These are phyloP conservation scores for Hyaloperonospora arabidopsidis DNA, from an alignment of 352 stramenopile species.

Conservation along the genomic window DNA sequence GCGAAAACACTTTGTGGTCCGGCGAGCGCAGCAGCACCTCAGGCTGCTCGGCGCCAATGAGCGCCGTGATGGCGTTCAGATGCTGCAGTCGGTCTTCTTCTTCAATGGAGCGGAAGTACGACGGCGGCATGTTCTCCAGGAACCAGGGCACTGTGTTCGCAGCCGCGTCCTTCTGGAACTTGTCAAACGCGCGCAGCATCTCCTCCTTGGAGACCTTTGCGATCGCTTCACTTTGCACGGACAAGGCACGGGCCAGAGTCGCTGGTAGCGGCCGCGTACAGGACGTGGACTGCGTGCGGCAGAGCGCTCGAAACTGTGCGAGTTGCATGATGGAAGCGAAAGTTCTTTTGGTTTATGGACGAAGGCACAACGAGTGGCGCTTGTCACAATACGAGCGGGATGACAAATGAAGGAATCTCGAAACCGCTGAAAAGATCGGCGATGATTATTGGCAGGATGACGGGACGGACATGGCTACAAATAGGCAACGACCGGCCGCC, in stretches of 20 bases:
- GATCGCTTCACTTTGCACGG: conserved; percentile 32
- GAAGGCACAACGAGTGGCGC: conserved; percentile 2
- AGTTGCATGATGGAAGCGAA: conserved; percentile 43
- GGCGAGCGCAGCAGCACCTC: conserved; percentile 77
- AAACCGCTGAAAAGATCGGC: too few relatives aligned
- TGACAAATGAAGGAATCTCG: conserved; percentile 16
- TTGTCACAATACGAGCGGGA: conserved; percentile 17
- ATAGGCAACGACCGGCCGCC: too few relatives aligned
- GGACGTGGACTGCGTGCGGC: conserved; percentile 29
- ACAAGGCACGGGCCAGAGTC: conserved; percentile 37
- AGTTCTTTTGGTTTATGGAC: conserved; percentile 14
- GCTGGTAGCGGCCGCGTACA: conserved; percentile 22
- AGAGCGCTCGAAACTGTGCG: conserved; percentile 49
- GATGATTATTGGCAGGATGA: too few relatives aligned
- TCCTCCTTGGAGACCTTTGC: conserved; percentile 31
- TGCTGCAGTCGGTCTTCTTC: conserved; percentile 82
- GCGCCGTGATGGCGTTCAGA: conserved; percentile 81
- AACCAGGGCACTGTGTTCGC: conserved; percentile 82
- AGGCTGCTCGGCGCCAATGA: conserved; percentile 64
- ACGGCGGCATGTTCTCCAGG: conserved; percentile 81
- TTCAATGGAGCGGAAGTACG: conserved; percentile 85
- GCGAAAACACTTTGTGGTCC: conserved; percentile 71
- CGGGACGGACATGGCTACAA: too few relatives aligned
- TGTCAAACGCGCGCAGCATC: conserved; percentile 49
- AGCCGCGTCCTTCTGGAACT: conserved; percentile 62